Percentiles rank a stretch among this genome's conserved stretches.
phyloP scores from a whole-genome alignment of 495 filamentous ascomycete species.

The Oidiodendron maius region DNA sequence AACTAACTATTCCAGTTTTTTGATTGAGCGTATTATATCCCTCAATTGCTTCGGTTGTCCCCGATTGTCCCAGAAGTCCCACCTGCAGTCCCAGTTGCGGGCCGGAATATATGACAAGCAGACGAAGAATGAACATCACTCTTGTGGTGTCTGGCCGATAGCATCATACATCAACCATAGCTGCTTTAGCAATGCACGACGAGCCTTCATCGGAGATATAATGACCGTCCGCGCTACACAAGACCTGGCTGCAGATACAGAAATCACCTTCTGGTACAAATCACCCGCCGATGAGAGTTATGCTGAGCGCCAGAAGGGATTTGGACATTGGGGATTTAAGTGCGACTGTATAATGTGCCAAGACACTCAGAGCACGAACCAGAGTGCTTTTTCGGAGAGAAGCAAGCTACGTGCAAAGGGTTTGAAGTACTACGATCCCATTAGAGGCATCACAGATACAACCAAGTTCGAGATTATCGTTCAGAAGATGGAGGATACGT shows the following conservation, averaged over 20 bases:
- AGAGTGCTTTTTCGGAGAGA: neutral
- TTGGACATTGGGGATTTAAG: slow-evolving; percentile 31
- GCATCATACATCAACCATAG: slow-evolving; percentile 54
- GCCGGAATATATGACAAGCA: slow-evolving; percentile 21
- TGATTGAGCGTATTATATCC: slow-evolving; percentile 29
- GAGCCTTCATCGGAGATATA: slow-evolving; percentile 56
- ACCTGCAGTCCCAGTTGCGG: slow-evolving; percentile 13
- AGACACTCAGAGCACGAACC: neutral
- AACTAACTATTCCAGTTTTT: slow-evolving; percentile 17
- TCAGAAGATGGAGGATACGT: neutral
- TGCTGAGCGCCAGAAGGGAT: slow-evolving; percentile 7
- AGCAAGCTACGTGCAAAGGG: neutral
- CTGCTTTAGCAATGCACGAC: slow-evolving; percentile 38
- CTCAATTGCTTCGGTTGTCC: slow-evolving; percentile 29
- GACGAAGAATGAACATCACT: neutral
- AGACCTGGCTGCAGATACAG: slow-evolving; percentile 40
- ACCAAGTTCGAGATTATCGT: neutral
- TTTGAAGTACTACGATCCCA: neutral
- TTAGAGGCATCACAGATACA: slow-evolving; percentile 2
- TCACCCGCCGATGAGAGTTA: slow-evolving; percentile 28
- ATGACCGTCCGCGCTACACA: slow-evolving; percentile 44
- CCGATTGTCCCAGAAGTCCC: slow-evolving; percentile 17
- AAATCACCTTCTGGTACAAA: slow-evolving; percentile 34
- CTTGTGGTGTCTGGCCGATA: slow-evolving; percentile 42
- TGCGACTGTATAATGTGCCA: slow-evolving; percentile 42